Evolutionary conservation across 441 rosid species (phyloP).

Genomic region (Rhodomyrtus psidioides): DNA sequence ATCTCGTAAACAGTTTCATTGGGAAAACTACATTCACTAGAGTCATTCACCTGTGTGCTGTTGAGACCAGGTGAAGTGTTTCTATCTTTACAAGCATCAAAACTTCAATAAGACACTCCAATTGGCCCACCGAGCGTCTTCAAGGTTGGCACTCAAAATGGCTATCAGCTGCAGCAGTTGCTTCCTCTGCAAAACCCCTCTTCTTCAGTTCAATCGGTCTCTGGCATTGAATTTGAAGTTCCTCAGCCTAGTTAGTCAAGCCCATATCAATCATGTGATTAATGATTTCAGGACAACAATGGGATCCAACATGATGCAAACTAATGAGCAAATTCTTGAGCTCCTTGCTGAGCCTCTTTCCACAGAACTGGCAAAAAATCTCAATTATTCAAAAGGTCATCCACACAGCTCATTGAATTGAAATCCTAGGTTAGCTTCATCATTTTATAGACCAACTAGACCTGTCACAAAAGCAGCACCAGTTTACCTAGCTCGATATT

Average conservation of each 20-base stretch:
- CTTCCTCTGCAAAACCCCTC: background rate
- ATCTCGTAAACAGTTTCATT: background rate
- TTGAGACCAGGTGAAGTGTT: background rate
- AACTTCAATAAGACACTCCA: background rate
- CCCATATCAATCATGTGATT: background rate
- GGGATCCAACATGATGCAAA: background rate
- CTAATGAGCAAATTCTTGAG: background rate
- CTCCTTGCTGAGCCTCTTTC: background rate
- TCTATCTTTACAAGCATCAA: background rate
- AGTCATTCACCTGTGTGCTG: background rate
- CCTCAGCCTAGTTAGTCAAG: background rate
- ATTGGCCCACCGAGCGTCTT: background rate
- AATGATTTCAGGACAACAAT: background rate
- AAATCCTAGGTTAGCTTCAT: too few species aligned
- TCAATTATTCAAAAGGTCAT: background rate
- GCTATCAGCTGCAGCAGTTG: background rate
- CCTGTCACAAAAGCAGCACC: too few species aligned
- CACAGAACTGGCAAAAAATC: too few species aligned
- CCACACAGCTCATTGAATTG: background rate
- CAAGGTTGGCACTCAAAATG: background rate
- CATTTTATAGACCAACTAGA: too few species aligned
- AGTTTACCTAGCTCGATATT: too few species aligned
- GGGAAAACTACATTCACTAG: background rate
- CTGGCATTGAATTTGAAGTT: background rate
- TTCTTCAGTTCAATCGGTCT: background rate